These are phyloP conservation scores for Eucalyptus curtisii DNA, from an alignment of 345 rosid genomes.

Conservation along the genomic window DNA sequence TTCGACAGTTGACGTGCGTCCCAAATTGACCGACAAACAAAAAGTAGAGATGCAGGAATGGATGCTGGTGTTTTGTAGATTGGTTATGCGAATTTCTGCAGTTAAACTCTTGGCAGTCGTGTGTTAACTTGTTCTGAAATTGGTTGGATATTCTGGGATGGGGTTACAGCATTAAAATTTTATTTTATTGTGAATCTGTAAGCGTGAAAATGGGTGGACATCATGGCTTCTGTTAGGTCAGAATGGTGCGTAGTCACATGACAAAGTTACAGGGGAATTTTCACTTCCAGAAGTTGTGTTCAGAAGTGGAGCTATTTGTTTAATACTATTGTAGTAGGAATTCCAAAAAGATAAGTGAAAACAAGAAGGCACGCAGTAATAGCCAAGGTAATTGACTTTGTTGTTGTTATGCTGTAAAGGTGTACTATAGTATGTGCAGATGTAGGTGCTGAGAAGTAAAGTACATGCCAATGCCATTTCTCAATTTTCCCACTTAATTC, in stretches of 20 bases:
- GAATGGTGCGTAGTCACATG: background rate
- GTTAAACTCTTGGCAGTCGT: background rate
- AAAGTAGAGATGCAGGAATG: background rate
- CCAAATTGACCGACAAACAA: background rate
- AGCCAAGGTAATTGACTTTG: background rate
- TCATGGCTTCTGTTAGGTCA: background rate
- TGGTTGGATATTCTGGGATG: background rate
- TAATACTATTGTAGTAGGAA: background rate
- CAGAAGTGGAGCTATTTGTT: background rate
- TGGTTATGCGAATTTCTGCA: background rate
- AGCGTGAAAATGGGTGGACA: background rate
- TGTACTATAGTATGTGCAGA: background rate
- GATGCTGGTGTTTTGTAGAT: background rate
- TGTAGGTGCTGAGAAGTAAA: background rate
- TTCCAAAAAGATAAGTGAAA: background rate
- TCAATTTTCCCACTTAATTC: background rate
- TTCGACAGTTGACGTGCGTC: background rate
- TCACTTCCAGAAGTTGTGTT: background rate
- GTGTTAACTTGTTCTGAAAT: background rate
- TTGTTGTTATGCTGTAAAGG: background rate
- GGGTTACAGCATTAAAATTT: background rate
- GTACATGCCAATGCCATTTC: background rate
- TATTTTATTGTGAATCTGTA: background rate
- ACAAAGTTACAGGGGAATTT: background rate
- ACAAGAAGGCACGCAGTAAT: background rate